Base-by-base conservation (phyloP, 108 stramenopile genomes). In the Nitzschia putrida region DNA sequence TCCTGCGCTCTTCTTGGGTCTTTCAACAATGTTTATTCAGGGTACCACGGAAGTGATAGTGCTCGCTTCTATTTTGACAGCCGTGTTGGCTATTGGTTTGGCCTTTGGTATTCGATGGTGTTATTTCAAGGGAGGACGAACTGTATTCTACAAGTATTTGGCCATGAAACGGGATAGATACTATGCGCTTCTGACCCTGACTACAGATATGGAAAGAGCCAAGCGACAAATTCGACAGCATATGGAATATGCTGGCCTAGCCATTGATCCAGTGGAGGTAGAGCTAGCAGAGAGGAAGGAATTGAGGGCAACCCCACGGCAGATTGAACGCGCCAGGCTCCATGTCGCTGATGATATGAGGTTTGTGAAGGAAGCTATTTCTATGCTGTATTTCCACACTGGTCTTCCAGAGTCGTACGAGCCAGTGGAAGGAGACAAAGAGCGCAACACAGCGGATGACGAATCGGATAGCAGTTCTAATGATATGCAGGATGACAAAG, bases 1-100 rank as follows among this genome's bases (percentile, higher is more conserved):
- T 26, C 89, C 89, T 23, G 52, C 80, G 8, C 9, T 82, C 53
- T 54, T 90, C 16, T 80, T 88, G 67, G 92, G 86, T 22, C 34
- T 89, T 18, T 79, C 81, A 26, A 39, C 68, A 9, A 55, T 87
- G 44, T 91, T 89, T 73, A 57, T 58, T 10, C 69, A 83, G 40
- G 75, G 77, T n/a, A 66, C 75, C 10, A 73, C 70, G 73, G 89
- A 83, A 55, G 74, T 86, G 47, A 13, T 44, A 44, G 44, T 44
- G 1, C 61, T 89, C 50, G 89, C 86, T 40, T 66, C 74, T 7
- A 72, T 87, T 50, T 18, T 93, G n/a, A 61, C 83, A 25, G 23
- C 84, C 18, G 37, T 82, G 18, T 39, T 89, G n/a, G 51, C 61
- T 49, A 20, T 57, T 12, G 39, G 57, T 23, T 41, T 79, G 26